Conservation (phyloP, 2,329 filamentous ascomycete genomes). For the Pseudogymnoascus sp. region DNA sequence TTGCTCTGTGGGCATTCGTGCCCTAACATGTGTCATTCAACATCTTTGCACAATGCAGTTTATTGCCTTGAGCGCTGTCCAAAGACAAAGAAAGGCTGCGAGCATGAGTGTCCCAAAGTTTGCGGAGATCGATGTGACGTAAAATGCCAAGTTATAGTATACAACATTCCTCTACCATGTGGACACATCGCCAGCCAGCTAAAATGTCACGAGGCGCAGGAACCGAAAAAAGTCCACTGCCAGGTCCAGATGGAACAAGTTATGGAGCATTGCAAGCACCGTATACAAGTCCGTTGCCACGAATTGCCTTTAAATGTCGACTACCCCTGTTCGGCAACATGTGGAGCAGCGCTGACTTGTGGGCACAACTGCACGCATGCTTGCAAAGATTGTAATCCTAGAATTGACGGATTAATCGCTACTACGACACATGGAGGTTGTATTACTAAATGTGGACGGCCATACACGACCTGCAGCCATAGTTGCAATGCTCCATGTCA, state of each 20-base stretch:
- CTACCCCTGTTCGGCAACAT: slow-evolving; percentile 42
- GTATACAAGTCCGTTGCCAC: slow-evolving; percentile 40
- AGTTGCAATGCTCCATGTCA: slow-evolving; percentile 46
- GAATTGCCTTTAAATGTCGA: slow-evolving; percentile 31
- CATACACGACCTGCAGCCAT: slow-evolving; percentile 48
- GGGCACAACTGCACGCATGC: slow-evolving; percentile 46
- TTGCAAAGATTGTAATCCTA: slow-evolving; percentile 42
- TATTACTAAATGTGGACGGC: slow-evolving; percentile 38
- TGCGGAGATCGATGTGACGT: slow-evolving; percentile 37
- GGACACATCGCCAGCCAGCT: slow-evolving; percentile 31
- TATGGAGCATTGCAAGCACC: slow-evolving; percentile 49
- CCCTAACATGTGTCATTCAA: slow-evolving; percentile 37
- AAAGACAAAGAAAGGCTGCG: slow-evolving; percentile 33
- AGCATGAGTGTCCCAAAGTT: slow-evolving; percentile 34
- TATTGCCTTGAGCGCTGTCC: slow-evolving; percentile 38
- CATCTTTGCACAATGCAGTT: slow-evolving; percentile 37
- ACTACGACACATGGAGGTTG: slow-evolving; percentile 40
- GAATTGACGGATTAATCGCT: slow-evolving; percentile 24
- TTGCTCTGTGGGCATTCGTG: slow-evolving; percentile 42
- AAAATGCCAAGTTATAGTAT: slow-evolving; percentile 30
- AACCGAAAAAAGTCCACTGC: slow-evolving; percentile 42
- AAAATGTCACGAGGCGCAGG: slow-evolving; percentile 35
- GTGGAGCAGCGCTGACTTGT: slow-evolving; percentile 40
- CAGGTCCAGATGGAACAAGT: slow-evolving; percentile 33
- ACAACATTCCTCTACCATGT: slow-evolving; percentile 29